phyloP scores from a whole-genome alignment of 768 basidiomycete genomes.

The Xanthoconium stramineum region DNA sequence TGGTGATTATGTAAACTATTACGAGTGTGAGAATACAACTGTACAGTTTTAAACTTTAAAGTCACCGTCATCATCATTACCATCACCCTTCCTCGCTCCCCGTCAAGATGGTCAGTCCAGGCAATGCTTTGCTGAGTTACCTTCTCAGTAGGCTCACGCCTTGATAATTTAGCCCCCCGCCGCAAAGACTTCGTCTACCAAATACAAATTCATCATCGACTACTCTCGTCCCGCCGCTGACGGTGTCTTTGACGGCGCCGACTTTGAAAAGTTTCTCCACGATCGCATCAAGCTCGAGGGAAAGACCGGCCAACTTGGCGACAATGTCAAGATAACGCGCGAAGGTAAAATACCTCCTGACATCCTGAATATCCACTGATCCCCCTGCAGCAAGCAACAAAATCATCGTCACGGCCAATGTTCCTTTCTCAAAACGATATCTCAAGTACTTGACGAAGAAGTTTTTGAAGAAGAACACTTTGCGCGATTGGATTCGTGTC shows the following conservation, averaged over 20 bases:
- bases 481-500: slow-evolving; percentile 97
- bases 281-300: slow-evolving; percentile 93
- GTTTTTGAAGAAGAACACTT: slow-evolving; percentile 95
- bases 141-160: slow-evolving; percentile 89
- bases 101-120: slow-evolving; percentile 70
- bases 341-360: slow-evolving; percentile 57
- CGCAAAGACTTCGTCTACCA: slow-evolving; percentile 49
- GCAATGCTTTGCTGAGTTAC: slow-evolving; percentile 83
- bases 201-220: slow-evolving; percentile 83
- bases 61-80: neutral
- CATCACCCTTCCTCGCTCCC: neutral
- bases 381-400: slow-evolving; percentile 61
- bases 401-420: slow-evolving; percentile 79
- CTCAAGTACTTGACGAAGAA: slow-evolving; percentile 99
- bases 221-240: slow-evolving; percentile 78
- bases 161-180: slow-evolving; percentile 50
- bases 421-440: slow-evolving; percentile 95
- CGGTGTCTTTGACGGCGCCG: slow-evolving; percentile 58
- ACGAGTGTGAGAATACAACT: slow-evolving; percentile 35
- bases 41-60: slow-evolving; percentile 43
- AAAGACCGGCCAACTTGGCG: slow-evolving; percentile 89
- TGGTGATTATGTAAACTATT: slow-evolving; percentile 9
- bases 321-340: slow-evolving; percentile 80
- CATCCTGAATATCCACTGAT: neutral
- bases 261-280: slow-evolving; percentile 85